Evolutionary conservation across 2,329 filamentous ascomycete species (phyloP), one percentile per base, ranked within the genome.

Genomic region (Calonectria naviculata): DNA sequence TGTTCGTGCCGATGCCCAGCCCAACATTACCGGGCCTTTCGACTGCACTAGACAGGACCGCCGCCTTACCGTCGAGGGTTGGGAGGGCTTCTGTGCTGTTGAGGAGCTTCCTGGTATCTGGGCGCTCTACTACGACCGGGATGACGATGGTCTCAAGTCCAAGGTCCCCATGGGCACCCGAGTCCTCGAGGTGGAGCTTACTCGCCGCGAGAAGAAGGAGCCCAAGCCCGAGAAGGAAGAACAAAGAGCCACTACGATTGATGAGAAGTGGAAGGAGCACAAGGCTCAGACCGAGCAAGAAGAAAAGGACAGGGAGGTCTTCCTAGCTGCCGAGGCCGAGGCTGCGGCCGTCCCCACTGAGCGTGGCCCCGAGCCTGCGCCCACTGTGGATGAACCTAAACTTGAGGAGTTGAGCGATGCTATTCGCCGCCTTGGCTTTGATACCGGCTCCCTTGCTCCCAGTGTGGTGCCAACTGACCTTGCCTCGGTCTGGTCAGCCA

Each of bases 141-240:
- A 88, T 49, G 85, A 85, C 26, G 82, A 89, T 69, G 81, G 82
- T 1, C 74, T 89, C 31, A 78, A 73, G 52, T 79, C 78, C 1
- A 89, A 87, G 74, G 80, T 90, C 4, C 82, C 84, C 0, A 78
- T 81, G 61, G 87, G 85, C 3, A 87, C 84, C 3, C 82, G 85
- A 15, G 85, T 91, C 0, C 81, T 91, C 8, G 89, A 91, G 65
- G 79, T 92, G 4, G 89, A 91, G 76, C 79, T 91, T 28, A 82
- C 82, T 2, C 83, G 89, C 13, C 85, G 85, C 24, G 89, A 91
- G 76, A 87, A 79, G 68, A 80, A 80, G 65, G 78, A 78, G 34
- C 76, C 73, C 24, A 78, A 78, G 69, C 77, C 77, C 21, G 73
- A 67, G 26, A 66, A 70, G n/a, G 71, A 79, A 3, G 72, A 71